Base-by-base conservation (phyloP, 345 rosid genomes). In the Citrus reticulata region DNA sequence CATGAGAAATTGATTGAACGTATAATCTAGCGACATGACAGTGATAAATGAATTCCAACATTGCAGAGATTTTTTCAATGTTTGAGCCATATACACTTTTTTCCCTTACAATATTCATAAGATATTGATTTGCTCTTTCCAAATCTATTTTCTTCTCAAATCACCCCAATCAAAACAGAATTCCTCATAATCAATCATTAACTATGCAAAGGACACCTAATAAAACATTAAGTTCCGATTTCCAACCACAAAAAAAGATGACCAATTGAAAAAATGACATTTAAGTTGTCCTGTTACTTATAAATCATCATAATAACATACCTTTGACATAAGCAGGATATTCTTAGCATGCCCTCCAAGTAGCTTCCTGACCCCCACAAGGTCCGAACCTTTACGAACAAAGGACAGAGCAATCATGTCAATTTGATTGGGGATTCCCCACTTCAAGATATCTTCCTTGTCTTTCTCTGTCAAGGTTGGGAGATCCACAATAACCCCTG, bases 301-400 rank as follows among this genome's bases (percentile, higher is more conserved):
- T 27, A 6, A 9, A 2, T 25, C 57, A 10, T 51, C 19, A 24
- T 9, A 59, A 27, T 7, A 40, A 19, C 34, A 69, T 68, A 95
- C 99, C 98, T 96, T 96, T 20, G 99, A 96, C 99, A 96, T 96
- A 69, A 96, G 97, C 83, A 93, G 83, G 88, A 96, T 94, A 80
- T 69, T 87, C 87, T 92, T 92, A 1, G 97, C 90, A 74, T 94
- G 93, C 61, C 76, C 70, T 24, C 98, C 99, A 11, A 96, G 94
- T 78, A 96, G 66, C 77, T 94, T 94, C 54, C 99, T 81, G 32
- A 96, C 98, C 79, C 90, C 93, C 27, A 96, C 87, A 64, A 95
- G 92, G 78, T 95, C 99, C 0, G 95, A 95, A 32, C 99, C 99
- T 78, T 95, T 95, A 72, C 99, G 85, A 19, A 95, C 99, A 82